Evolutionary conservation across 2,329 filamentous ascomycete genomes (phyloP).

Genomic region (Neofusicoccum parvum): DNA sequence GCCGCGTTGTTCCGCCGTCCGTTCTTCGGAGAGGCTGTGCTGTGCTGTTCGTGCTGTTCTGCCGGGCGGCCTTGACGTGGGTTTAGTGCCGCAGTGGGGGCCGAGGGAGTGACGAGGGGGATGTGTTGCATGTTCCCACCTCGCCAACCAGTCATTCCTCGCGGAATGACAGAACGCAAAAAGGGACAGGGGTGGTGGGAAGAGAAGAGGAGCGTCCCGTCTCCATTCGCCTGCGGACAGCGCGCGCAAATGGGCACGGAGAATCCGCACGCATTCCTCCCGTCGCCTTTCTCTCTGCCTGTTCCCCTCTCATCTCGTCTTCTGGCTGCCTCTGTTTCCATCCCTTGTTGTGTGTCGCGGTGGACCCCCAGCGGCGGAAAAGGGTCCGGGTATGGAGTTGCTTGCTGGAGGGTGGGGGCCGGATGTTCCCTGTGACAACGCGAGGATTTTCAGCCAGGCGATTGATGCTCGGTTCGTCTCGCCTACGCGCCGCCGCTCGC

Average conservation of each 20-base stretch:
- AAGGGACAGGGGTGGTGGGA: too few relatives aligned
- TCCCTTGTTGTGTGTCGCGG: not conserved
- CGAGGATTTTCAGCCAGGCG: not conserved
- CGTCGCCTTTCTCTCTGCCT: too few relatives aligned
- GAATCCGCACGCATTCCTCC: too few relatives aligned
- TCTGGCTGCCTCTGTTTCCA: not conserved
- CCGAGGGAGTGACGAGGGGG: not conserved
- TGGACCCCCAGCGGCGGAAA: not conserved
- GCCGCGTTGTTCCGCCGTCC: not conserved
- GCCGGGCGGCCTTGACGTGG: constrained; percentile 13
- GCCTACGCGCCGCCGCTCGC: not conserved
- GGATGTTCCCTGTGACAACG: not conserved
- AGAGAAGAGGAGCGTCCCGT: too few relatives aligned
- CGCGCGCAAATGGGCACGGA: too few relatives aligned
- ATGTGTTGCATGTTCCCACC: not conserved
- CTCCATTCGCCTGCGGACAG: too few relatives aligned
- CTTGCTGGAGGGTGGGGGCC: not conserved
- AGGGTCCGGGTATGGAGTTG: not conserved
- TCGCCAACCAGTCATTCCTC: too few relatives aligned
- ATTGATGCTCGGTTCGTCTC: constrained; percentile 4
- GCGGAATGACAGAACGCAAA: too few relatives aligned
- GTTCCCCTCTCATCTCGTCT: not conserved
- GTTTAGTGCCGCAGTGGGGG: not conserved
- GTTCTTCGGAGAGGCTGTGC: too few relatives aligned
- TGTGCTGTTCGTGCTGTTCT: not conserved